Base-by-base conservation (phyloP, 139 green algal genomes). In the Volvox reticuliferus region DNA sequence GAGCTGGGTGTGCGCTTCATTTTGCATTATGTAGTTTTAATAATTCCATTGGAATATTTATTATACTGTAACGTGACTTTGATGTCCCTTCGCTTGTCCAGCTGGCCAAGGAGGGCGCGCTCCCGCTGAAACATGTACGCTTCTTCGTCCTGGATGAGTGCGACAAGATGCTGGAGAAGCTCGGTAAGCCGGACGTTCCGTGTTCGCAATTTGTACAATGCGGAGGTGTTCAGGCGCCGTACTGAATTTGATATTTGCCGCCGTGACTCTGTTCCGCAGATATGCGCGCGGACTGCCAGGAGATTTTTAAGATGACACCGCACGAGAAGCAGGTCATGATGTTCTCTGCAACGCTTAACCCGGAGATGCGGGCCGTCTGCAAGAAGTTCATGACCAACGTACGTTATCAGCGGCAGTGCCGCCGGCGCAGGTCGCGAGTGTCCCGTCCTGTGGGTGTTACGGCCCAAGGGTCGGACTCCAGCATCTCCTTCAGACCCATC, bases 321-420 rank as follows among this genome's bases (percentile, higher is more conserved):
- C 98, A 99, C 91, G 96, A 99, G 92, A 99, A 99, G 97, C 98
- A 99, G 93, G 98, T 99, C 86, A 99, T 99, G 98, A 99, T 99
- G 98, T 99, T 99, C 92, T 97, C 94, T 36, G 98, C 98, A 20
- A 99, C 98, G 26, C 95, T 99, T 13, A 95, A 94, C 90, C 91
- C 96, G 89, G 97, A 99, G 37, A 97, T 99, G 62, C 97, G 98
- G n/a, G 87, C 95, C 26, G 94, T 99, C 26, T 98, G 96, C 97
- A 99, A 99, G 96, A 99, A 99, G 95, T 99, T 99, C 93, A 99
- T 99, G 98, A 96, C 93, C 80, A 94, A 97, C 91, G 94, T 96
- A 93, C 88, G 94, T 95, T 28, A 67, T 44, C 61, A 77, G 75
- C 85, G 63, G n/a, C 85, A 28, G 44, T 55, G 73, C 37, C 44